Conservation (phyloP, 345 rosid genomes). For the Rhodamnia argentea region DNA sequence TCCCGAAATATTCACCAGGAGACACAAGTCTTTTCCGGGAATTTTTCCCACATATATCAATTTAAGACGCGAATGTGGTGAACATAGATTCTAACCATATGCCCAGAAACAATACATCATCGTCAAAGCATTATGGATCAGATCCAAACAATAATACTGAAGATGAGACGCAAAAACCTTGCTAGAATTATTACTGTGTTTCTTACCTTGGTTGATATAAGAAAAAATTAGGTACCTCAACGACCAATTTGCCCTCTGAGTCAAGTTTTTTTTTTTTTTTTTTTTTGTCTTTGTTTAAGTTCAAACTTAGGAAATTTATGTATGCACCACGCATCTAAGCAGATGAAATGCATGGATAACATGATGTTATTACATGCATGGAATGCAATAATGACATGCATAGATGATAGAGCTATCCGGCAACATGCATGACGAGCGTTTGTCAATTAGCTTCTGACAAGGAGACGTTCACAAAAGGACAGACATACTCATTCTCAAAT, state of each 20-base stretch:
- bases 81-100: not conserved
- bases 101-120: not conserved
- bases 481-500: slow-evolving; percentile 46
- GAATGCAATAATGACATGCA: not conserved
- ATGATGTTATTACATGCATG: not conserved
- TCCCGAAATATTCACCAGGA: not conserved
- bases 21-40: not conserved
- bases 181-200: not conserved
- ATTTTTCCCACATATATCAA: not conserved
- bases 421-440: not conserved
- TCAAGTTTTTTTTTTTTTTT: not conserved
- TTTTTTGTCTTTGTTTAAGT: not conserved
- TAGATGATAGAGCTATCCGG: not conserved
- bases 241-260: not conserved
- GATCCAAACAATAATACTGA: not conserved
- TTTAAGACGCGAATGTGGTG: not conserved
- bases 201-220: not conserved
- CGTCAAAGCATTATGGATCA: not conserved
- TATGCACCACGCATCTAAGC: not conserved
- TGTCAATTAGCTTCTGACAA: not conserved
- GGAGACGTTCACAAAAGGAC: slow-evolving; percentile 9
- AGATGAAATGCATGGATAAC: not conserved
- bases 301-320: not conserved
- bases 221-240: not conserved
- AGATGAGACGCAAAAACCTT: not conserved